phyloP scores from a whole-genome alignment of 768 basidiomycete genomes.

The Serendipita indica region DNA sequence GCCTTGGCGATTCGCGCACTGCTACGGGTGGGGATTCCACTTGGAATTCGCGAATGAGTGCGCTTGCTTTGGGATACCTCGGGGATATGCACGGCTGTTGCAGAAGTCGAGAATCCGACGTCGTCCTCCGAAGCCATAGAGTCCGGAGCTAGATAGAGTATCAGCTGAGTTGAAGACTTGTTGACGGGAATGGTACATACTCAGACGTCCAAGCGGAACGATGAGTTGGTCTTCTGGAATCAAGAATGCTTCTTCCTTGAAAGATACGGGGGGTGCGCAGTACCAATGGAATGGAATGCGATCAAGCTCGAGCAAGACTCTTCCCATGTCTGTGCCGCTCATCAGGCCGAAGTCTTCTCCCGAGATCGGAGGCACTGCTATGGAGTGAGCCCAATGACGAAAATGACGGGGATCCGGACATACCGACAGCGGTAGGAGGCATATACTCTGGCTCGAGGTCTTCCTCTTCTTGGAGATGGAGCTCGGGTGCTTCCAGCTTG shows the following conservation, averaged over 20 bases:
- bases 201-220: background rate
- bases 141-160: background rate
- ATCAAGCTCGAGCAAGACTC: background rate
- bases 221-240: background rate
- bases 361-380: background rate
- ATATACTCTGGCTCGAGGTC: slow-evolving; percentile 1
- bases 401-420: too few species aligned
- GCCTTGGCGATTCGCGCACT: background rate
- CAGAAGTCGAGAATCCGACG: background rate
- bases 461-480: background rate
- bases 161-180: background rate
- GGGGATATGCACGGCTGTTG: background rate
- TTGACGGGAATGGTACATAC: background rate
- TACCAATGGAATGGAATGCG: background rate
- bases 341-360: background rate
- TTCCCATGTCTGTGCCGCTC: background rate
- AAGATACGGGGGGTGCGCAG: background rate
- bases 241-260: slow-evolving; percentile 4
- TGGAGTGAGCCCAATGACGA: too few species aligned
- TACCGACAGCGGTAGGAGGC: background rate
- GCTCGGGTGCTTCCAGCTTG: background rate
- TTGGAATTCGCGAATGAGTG: too few species aligned
- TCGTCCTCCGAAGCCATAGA: background rate
- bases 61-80: background rate
- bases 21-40: background rate